A percentile compares a stretch with the other conserved stretches of the same genome.
Evolutionary conservation across 2,329 filamentous ascomycete species (phyloP).

Genomic region (Pseudogymnoascus sp.): DNA sequence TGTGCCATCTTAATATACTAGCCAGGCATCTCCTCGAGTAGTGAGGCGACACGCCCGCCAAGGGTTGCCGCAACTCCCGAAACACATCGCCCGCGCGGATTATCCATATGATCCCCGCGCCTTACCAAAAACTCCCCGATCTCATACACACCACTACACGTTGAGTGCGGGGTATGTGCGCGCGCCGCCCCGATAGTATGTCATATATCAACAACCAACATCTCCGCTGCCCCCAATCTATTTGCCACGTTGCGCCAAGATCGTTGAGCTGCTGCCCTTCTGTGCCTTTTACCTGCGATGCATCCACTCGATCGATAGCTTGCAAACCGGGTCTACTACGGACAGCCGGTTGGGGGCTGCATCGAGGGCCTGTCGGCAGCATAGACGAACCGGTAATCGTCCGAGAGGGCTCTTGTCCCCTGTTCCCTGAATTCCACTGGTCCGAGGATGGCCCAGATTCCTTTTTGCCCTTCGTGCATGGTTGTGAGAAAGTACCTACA

Average conservation of each 20-base stretch:
- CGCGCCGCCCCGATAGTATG: background rate
- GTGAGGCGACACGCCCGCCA: constrained; percentile 1
- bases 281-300: background rate
- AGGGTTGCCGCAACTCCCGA: background rate
- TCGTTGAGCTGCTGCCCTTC: background rate
- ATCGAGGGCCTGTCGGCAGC: background rate
- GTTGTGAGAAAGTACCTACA: background rate
- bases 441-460: background rate
- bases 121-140: background rate
- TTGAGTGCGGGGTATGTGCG: background rate
- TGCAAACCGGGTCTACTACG: background rate
- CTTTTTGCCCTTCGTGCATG: background rate
- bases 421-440: constrained; percentile 3
- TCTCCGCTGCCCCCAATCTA: background rate
- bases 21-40: constrained; percentile 2
- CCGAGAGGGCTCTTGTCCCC: background rate
- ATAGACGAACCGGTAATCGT: background rate
- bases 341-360: background rate
- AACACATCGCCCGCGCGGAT: background rate
- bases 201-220: background rate
- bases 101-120: constrained; percentile 3
- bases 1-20: constrained; percentile 3
- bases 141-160: background rate
- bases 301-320: background rate
- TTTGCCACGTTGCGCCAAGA: constrained; percentile 2